Base-by-base conservation (phyloP, 768 basidiomycete species). In the Rhizopogon vulgaris region DNA sequence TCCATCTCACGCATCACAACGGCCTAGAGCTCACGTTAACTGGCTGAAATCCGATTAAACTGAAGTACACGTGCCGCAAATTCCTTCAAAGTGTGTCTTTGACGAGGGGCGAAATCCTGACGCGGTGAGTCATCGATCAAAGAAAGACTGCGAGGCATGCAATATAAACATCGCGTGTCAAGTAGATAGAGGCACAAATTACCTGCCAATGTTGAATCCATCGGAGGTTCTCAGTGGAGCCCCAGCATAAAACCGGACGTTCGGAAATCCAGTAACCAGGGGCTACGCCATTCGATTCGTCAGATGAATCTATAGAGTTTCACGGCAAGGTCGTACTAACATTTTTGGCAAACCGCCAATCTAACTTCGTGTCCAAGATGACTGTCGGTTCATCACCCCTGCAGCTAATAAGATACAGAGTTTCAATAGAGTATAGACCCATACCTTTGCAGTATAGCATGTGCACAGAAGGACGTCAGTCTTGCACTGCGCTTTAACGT, bases 1-100 rank as follows among this genome's bases (percentile, higher is more conserved):
- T 96, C 94, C 84, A 97, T 83, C 67, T 97, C 94, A 34, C 94
- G 82, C 86, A 96, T 90, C 15, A 86, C 85, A 51, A 97, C 85
- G 2, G 90, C 91, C 76, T 75, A 48, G 52, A 45, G n/a, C 34
- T 34, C 25, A 25, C 43, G 18, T 15, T 6, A 15, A 64, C 17
- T 58, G 40, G 41, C 51, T 34, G n/a, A 51, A 24, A 12, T 18
- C 46, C 45, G 4, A 4, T 6, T 28, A 9, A 17, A 38, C 12
- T 42, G 4, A 1, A 9, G 36, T n/a, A 50, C 27, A 62, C 75
- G 38, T 56, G 76, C 72, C 52, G 94, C 94, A 62, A 96, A 96
- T 67, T 96, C 94, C 65, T 95, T 95, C 56, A 97, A 73, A 2
- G 91, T 91, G 71, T 95, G 89, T 42, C 93, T 74, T 60, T 94